Conservation (phyloP, 208 protist species). For the Acanthamoeba lenticulata region DNA sequence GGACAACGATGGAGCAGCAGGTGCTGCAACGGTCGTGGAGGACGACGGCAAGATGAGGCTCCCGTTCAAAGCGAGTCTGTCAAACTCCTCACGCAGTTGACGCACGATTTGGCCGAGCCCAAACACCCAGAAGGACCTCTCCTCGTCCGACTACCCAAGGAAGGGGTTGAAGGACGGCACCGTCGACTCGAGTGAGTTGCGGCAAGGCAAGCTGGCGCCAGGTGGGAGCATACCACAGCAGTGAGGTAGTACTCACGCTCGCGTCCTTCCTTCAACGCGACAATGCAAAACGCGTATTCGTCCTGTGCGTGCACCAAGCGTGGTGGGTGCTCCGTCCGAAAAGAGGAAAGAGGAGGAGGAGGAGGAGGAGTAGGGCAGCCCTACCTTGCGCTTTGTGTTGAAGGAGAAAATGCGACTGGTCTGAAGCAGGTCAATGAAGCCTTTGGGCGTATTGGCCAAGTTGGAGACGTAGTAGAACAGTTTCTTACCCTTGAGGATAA, state of each 20-base stretch:
- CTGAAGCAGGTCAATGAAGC: slow-evolving; percentile 55
- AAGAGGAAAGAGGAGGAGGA: not conserved
- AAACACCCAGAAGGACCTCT: slow-evolving; percentile 50
- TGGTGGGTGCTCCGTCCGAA: too few relatives aligned
- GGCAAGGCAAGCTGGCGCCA: too few relatives aligned
- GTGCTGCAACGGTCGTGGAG: not conserved
- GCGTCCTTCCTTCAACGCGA: not conserved
- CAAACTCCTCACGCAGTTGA: slow-evolving; percentile 27
- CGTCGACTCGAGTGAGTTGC: too few relatives aligned
- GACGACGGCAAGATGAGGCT: not conserved
- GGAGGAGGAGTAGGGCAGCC: not conserved
- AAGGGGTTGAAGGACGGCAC: too few relatives aligned
- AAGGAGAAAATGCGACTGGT: slow-evolving; percentile 33
- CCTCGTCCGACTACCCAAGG: slow-evolving; percentile 11
- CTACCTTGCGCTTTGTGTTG: slow-evolving; percentile 18
- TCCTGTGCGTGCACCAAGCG: not conserved
- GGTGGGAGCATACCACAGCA: not conserved
- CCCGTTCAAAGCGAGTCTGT: not conserved
- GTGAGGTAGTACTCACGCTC: slow-evolving; percentile 52
- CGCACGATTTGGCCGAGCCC: slow-evolving; percentile 18
- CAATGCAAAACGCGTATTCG: slow-evolving; percentile 38
- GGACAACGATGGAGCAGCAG: not conserved
- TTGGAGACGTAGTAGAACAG: slow-evolving; percentile 62
- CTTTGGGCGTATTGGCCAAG: slow-evolving; percentile 35
- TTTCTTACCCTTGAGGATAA: slow-evolving; percentile 55